A percentile compares a stretch with the other conserved stretches of the same genome.
These are phyloP conservation scores for Amphirosellinia nigrospora DNA, from an alignment of 495 filamentous ascomycete genomes.

Conservation along the genomic window DNA sequence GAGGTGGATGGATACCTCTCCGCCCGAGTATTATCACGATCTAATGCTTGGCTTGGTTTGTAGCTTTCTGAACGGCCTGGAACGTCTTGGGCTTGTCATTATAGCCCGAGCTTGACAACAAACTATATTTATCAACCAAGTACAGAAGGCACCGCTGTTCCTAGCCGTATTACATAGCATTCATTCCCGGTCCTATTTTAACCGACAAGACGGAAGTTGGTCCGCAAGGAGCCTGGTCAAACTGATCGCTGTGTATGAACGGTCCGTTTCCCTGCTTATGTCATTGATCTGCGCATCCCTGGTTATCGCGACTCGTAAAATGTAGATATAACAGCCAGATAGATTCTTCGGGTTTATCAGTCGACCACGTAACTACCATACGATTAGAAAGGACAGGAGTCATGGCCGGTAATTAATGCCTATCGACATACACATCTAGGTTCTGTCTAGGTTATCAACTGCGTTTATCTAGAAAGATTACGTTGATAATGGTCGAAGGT, in stretches of 20 bases:
- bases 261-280: conserved; percentile 11
- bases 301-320: conserved; percentile 1
- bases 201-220: neutral
- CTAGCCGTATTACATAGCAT: neutral
- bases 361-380: neutral
- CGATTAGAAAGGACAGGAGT: neutral
- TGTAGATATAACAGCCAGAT: neutral
- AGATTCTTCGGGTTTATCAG: neutral
- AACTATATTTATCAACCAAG: neutral
- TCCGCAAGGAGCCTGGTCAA: neutral
- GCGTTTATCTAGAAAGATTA: neutral
- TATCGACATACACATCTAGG: neutral
- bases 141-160: neutral
- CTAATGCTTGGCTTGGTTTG: conserved; percentile 2
- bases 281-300: neutral
- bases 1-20: neutral
- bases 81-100: neutral
- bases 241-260: neutral
- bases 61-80: neutral
- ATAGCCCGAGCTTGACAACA: neutral
- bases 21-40: neutral
- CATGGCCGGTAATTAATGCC: conserved; percentile 2
- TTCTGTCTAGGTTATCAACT: neutral
- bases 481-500: neutral
- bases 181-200: neutral